These are phyloP conservation scores for Ascochyta pisi DNA, from an alignment of 2,329 filamentous ascomycete species.

Conservation along the genomic window DNA sequence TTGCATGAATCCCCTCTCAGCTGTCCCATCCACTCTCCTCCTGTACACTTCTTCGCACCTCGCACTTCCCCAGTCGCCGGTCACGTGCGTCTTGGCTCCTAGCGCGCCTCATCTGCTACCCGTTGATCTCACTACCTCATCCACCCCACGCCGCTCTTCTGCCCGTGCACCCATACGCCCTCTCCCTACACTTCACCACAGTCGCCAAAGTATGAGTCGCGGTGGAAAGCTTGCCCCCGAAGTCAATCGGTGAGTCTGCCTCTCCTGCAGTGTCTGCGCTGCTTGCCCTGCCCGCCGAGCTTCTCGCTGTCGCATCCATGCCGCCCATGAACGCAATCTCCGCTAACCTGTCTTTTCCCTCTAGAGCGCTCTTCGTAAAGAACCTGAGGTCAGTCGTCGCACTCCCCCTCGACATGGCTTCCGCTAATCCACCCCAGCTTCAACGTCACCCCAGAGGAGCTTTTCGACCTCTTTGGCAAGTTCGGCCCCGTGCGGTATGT, in stretches of 20 bases:
- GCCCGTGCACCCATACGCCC: constrained; percentile 30
- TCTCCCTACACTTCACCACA: constrained; percentile 26
- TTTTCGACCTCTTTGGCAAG: constrained; percentile 98
- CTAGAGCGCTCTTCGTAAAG: constrained; percentile 99
- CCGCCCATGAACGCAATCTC: constrained; percentile 37
- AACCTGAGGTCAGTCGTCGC: constrained; percentile 80
- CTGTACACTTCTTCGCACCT: background rate
- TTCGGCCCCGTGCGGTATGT: constrained; percentile 92
- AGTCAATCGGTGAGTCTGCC: constrained; percentile 85
- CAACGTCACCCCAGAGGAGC: constrained; percentile 96
- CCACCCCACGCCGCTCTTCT: constrained; percentile 16
- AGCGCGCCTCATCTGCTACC: constrained; percentile 17
- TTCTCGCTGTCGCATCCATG: constrained; percentile 25
- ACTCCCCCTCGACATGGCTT: constrained; percentile 3
- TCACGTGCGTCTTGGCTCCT: constrained; percentile 11
- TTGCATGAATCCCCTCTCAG: background rate
- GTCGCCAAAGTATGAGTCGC: constrained; percentile 83
- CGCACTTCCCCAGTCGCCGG: background rate
- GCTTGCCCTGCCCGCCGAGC: constrained; percentile 18
- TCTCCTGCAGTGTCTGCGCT: constrained; percentile 10
- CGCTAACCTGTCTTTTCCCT: constrained; percentile 36
- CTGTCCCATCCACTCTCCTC: background rate
- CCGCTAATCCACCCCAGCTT: constrained; percentile 66
- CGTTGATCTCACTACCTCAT: constrained; percentile 14
- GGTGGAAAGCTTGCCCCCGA: constrained; percentile 97